Evolutionary conservation across 345 rosid genomes (phyloP), one percentile per base, ranked within the genome.

Genomic region (Gossypium thurberi): DNA sequence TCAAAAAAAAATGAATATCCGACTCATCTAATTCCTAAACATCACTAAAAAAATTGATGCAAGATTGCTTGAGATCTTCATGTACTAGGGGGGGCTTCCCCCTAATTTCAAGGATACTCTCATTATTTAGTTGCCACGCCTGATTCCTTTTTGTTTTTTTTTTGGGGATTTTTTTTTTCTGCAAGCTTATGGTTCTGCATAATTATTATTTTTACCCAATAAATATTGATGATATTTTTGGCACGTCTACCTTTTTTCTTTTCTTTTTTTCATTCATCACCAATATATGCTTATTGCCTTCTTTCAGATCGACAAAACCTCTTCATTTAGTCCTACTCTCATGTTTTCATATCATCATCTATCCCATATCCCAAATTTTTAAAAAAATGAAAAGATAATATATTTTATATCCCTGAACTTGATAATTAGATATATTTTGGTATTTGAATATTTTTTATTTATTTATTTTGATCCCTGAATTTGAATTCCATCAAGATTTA

Each of bases 111-210:
- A 78, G 81, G 79, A 80, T 80, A 80, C 81, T 81, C 78, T 85
- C 85, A 85, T 85, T 80, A 82, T 86, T 77, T 82, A 84, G 69
- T 71, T 63, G 82, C 91, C 94, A 88, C 91, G 91, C 95, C 88
- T 88, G 84, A 82, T 84, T 84, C 65, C 73, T 70, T 74, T 56
- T 47, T 75, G 40, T 21, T 67, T 50, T 25, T 53, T 7, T 18
- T 20, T 56, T 21, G 21, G 21, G 21, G 21, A 1, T 0, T 21
- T 33, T 33, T 33, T 33, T 20, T 11, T 5, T 65, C 7, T 51
- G 20, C 56, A 51, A 51, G 60, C 71, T 75, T 76, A 47, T 71
- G 44, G 21, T 61, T 75, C 73, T 75, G 67, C 83, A 72, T 76
- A 74, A 79, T 83, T 74, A 86, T 78, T 80, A 62, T 81, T 71